Evolutionary conservation across 2,329 filamentous ascomycete genomes (phyloP).

Genomic region (Colletotrichum paranaense): DNA sequence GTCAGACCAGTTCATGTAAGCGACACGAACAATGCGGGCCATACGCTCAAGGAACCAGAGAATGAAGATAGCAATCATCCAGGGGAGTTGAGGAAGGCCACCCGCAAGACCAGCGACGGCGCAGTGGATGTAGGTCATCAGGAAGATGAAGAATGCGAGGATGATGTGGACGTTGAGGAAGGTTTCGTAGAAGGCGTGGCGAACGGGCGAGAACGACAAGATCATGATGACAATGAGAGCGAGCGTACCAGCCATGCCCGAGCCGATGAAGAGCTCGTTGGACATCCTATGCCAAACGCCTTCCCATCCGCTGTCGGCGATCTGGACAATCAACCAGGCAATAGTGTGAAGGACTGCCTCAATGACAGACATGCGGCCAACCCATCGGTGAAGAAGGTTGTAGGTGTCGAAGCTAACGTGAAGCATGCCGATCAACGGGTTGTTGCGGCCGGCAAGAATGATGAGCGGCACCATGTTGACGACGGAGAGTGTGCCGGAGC

Average conservation of each 20-base stretch:
- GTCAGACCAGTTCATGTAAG: constrained; percentile 74
- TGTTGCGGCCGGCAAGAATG: constrained; percentile 91
- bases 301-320: constrained; percentile 71
- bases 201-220: constrained; percentile 80
- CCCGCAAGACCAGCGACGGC: constrained; percentile 73
- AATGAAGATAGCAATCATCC: constrained; percentile 78
- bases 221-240: constrained; percentile 75
- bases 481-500: constrained; percentile 82
- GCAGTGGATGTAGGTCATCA: constrained; percentile 84
- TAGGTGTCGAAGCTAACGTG: constrained; percentile 96
- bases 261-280: constrained; percentile 72
- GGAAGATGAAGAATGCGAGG: constrained; percentile 74
- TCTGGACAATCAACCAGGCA: constrained; percentile 80
- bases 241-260: constrained; percentile 70
- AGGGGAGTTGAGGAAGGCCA: constrained; percentile 76
- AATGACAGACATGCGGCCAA: constrained; percentile 78
- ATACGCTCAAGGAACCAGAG: constrained; percentile 82
- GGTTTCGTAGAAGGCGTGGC: constrained; percentile 97
- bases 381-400: constrained; percentile 80
- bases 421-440: constrained; percentile 84
- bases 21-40: constrained; percentile 70
- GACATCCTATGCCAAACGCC: constrained; percentile 66
- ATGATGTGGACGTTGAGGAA: constrained; percentile 90
- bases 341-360: constrained; percentile 77
- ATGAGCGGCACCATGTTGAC: constrained; percentile 94